These are phyloP conservation scores for Brachypodium distachyon DNA, from an alignment of 202 grass and related monocot genomes.

Conservation along the genomic window DNA sequence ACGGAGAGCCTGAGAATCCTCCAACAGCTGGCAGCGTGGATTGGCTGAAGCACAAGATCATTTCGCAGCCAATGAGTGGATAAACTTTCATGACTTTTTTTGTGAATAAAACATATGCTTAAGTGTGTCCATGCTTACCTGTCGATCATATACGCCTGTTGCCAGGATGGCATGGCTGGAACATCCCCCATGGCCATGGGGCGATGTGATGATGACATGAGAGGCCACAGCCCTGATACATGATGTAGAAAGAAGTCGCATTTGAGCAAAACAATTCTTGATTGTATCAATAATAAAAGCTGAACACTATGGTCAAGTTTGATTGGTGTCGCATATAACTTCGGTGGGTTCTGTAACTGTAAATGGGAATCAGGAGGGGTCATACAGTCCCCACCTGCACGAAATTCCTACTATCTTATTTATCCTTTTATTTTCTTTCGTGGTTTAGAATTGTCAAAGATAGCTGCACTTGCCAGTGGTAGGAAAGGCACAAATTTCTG, in stretches of 20 bases:
- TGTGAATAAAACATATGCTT: neutral
- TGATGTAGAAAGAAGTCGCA: neutral
- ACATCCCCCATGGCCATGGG: slow-evolving; percentile 31
- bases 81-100: neutral
- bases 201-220: slow-evolving; percentile 40
- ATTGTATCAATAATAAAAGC: neutral
- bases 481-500: too few relatives aligned
- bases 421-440: neutral
- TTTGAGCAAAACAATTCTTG: neutral
- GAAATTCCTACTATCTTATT: neutral
- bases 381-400: neutral
- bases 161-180: slow-evolving; percentile 39
- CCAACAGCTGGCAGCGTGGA: slow-evolving; percentile 25
- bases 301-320: neutral
- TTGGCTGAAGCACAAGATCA: slow-evolving; percentile 35
- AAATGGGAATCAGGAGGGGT: neutral
- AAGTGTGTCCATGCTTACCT: slow-evolving; percentile 19
- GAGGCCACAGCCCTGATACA: slow-evolving; percentile 56
- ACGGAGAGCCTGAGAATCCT: slow-evolving; percentile 28
- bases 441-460: neutral
- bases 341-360: neutral
- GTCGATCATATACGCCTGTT: slow-evolving; percentile 33
- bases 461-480: neutral
- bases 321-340: neutral
- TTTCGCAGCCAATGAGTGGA: neutral